Evolutionary conservation across 2,329 filamentous ascomycete species (phyloP), one percentile per base, ranked within the genome.

Genomic region (Verticillium dahliae): DNA sequence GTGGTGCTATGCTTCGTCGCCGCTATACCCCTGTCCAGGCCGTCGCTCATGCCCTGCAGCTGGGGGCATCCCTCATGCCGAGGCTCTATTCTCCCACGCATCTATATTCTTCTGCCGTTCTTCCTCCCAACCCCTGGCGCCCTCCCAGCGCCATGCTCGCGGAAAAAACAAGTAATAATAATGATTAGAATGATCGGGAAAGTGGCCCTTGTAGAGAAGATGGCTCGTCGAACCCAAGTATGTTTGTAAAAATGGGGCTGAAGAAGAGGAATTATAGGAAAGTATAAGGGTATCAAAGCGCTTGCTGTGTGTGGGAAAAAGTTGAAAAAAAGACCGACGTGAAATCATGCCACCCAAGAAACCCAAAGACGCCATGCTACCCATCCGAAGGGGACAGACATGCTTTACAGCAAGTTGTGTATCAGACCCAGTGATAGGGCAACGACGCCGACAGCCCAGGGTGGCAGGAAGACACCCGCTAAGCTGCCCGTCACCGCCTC

Each of bases 401-500:
- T 52, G 45, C 45, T 52, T 10, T 52, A 52, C 18, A 52, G 18
- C 45, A 52, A 18, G 18, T 52, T 52, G 18, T 52, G n/a, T 18
- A 11, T 18, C n/a, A 52, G 60, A 15, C 45, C 52, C 14, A 57
- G 11, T 11, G 59, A 57, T 18, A 61, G 59, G 18, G 62, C 56
- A 14, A 63, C 52, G 13, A 56, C 27, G 9, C 60, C 41, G 7
- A 45, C 57, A 1, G 61, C 56, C 62, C 65, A 63, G 4, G 61
- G 58, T 3, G 64, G 61, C 35, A 65, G 60, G 7, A 69, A 58
- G 11, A 60, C 18, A 0, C 62, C 68, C 1, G 67, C 65, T 4
- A 59, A 63, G 22, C 65, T 66, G 1, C 68, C 69, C 4, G 68
- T 60, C 45, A 52, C 45, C 56, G 73, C 71, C 0, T 70, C 73